Evolutionary conservation across 495 filamentous ascomycete species (phyloP), one percentile per base, ranked within the genome.

Genomic region (Talaromyces wortmannii): DNA sequence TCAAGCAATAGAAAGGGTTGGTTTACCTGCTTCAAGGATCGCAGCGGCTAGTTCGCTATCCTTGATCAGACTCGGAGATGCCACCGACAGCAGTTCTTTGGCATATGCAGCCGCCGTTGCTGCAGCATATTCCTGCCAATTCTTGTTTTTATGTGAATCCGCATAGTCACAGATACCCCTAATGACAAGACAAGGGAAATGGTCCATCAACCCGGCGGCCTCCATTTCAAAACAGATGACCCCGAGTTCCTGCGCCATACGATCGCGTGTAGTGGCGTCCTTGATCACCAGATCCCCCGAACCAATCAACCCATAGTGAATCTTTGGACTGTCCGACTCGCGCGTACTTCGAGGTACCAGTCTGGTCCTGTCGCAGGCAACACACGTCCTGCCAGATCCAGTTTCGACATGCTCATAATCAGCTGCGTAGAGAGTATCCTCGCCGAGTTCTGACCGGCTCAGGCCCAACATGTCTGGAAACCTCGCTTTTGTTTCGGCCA

Each of bases 251-350:
- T 58, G 33, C 45, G 57, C 51, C 45, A 74, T 40, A n/a, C 56
- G 31, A 53, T 76, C 72, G 33, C 74, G 61, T 6, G 49, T 48
- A 4, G 42, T 54, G 13, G 61, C 62, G 57, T 67, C 45, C 44
- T 62, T 75, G 47, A 76, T 69, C 13, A 76, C 69, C 49, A 65
- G 59, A 53, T 72, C 73, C 7, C 62, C 72, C 11, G 68, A 77
- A 12, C 62, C 71, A 55, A 77, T 73, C 4, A 62, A 60, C n/a
- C 74, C 70, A 40, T 75, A 75, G 55, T 74, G 71, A 48, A 76
- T 65, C 31, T 42, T 32, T 5, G 52, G 52, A 16, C 16, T 53
- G 49, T 63, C 32, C 18, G 58, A 17, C 7, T 55, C 53, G 52
- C 60, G 48, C 6, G 52, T 12, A 43, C 48, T 31, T 36, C 63